phyloP scores from a whole-genome alignment of 202 grass and related monocot genomes.

The Panicum hallii region DNA sequence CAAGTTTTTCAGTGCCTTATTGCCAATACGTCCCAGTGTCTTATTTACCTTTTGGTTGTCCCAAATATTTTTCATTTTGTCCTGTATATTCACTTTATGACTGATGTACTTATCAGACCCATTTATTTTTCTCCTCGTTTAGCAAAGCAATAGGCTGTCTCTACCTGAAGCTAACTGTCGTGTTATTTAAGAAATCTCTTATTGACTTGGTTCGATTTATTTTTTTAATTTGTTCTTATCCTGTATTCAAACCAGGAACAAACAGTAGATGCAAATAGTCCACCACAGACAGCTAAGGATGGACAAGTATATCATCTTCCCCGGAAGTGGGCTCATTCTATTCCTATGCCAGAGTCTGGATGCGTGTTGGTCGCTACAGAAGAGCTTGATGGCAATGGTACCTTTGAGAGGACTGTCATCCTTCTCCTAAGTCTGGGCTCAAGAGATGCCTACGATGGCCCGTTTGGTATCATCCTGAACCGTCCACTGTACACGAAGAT shows the following conservation, averaged over 20 bases:
- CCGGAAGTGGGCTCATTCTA: conserved; percentile 84
- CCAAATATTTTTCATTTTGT: neutral
- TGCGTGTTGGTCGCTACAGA: conserved; percentile 85
- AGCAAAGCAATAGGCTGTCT: conserved; percentile 2
- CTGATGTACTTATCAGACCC: neutral
- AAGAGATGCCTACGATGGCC: conserved; percentile 63
- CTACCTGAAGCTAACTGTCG: neutral
- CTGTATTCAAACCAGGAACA: conserved; percentile 55
- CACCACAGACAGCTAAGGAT: conserved; percentile 34
- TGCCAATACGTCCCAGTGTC: neutral
- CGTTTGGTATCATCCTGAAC: conserved; percentile 88
- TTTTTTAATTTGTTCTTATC: conserved; percentile 16
- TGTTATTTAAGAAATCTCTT: conserved; percentile 30
- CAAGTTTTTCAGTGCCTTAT: neutral
- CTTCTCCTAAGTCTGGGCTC: conserved; percentile 79
- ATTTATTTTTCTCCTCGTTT: neutral
- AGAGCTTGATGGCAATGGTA: conserved; percentile 71
- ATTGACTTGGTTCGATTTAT: neutral
- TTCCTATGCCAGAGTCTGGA: conserved; percentile 76
- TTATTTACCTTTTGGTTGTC: neutral
- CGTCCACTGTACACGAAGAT: conserved; percentile 76
- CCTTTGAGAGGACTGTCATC: conserved; percentile 81
- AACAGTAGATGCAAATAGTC: conserved; percentile 50
- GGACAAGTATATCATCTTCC: conserved; percentile 52
- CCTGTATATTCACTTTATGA: neutral